phyloP scores from a whole-genome alignment of 345 rosid species.

The Sapria himalayana region DNA sequence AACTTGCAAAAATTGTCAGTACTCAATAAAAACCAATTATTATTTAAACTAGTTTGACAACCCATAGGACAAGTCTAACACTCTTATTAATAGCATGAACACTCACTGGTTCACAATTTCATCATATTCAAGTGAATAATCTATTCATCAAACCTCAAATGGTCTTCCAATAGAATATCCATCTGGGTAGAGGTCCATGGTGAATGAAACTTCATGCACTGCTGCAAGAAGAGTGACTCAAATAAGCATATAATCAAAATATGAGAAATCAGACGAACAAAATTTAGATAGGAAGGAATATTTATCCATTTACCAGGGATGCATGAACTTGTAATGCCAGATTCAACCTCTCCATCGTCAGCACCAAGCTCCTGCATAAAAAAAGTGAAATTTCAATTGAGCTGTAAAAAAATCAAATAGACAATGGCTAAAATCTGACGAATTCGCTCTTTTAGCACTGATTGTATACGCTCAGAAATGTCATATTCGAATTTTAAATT shows the following conservation, averaged over 20 bases:
- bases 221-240: slow-evolving; percentile 10
- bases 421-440: neutral
- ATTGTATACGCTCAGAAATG: neutral
- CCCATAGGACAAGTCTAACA: too few relatives aligned
- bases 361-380: slow-evolving; percentile 4
- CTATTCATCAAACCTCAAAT: slow-evolving; percentile 35
- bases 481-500: too few relatives aligned
- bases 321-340: slow-evolving; percentile 13
- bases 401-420: neutral
- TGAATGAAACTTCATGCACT: slow-evolving; percentile 64
- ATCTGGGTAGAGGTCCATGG: slow-evolving; percentile 46
- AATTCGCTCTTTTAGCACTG: neutral
- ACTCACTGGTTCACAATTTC: slow-evolving; percentile 2
- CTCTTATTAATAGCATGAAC: neutral
- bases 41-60: too few relatives aligned
- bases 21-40: too few relatives aligned
- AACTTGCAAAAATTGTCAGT: too few relatives aligned
- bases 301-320: slow-evolving; percentile 14
- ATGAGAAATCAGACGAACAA: too few relatives aligned
- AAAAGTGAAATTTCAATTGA: neutral
- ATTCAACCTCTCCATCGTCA: slow-evolving; percentile 13
- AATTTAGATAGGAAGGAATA: too few relatives aligned
- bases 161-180: slow-evolving; percentile 69
- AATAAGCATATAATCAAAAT: slow-evolving; percentile 18
- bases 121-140: slow-evolving; percentile 4